phyloP scores from a whole-genome alignment of 768 basidiomycete genomes.

The Clathrus columnatus region DNA sequence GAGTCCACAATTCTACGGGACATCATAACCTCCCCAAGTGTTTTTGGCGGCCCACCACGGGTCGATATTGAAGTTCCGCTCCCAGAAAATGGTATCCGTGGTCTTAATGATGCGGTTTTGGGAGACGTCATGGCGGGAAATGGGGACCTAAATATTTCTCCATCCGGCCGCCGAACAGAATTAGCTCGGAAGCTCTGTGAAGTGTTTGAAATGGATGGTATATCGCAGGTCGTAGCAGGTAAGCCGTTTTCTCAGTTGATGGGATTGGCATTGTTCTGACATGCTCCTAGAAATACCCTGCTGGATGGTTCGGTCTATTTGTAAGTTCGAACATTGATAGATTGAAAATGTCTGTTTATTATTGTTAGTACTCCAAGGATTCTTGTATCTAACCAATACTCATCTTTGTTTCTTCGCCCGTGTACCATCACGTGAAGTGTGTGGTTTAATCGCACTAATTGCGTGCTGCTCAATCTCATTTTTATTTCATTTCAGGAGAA shows the following conservation, averaged over 20 bases:
- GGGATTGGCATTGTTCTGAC: background rate
- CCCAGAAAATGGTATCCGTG: background rate
- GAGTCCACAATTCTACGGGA: background rate
- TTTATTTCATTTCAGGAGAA: constrained; percentile 54
- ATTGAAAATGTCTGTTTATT: background rate
- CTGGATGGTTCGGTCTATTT: constrained; percentile 82
- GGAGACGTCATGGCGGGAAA: background rate
- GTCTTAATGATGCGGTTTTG: background rate
- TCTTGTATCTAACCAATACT: constrained; percentile 91
- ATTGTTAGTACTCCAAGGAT: constrained; percentile 79
- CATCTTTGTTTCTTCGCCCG: constrained; percentile 96
- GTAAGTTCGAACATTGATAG: constrained; percentile 45
- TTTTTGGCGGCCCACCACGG: background rate
- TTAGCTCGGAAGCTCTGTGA: constrained; percentile 85
- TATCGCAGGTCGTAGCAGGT: constrained; percentile 83
- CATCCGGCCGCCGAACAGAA: constrained; percentile 53
- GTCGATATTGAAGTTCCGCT: background rate
- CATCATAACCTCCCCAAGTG: background rate
- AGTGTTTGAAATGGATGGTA: constrained; percentile 73
- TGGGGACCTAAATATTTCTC: constrained; percentile 66
- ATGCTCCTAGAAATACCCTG: constrained; percentile 72
- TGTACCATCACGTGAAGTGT: constrained; percentile 82
- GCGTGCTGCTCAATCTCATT: background rate
- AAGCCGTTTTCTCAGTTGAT: constrained; percentile 17
- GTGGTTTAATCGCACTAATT: constrained; percentile 14